These are phyloP conservation scores for Umbelopsis sp. DNA, from an alignment of 371 early-diverging fungal genomes.

Conservation along the genomic window DNA sequence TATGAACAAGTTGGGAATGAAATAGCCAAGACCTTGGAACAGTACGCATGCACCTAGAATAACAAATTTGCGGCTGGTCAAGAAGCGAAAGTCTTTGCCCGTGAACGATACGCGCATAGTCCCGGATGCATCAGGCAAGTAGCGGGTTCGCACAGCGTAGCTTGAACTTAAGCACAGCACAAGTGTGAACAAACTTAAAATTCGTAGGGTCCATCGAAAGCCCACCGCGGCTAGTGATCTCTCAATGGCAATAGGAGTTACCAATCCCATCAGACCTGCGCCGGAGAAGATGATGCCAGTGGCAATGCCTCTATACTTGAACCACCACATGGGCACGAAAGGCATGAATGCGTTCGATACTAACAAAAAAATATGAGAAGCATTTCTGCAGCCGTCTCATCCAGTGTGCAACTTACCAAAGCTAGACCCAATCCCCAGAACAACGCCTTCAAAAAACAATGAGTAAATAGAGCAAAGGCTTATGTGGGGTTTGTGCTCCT, in stretches of 20 bases:
- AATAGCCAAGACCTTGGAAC: background rate
- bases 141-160: background rate
- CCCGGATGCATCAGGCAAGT: background rate
- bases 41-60: background rate
- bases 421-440: constrained; percentile 20
- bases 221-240: background rate
- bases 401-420: constrained; percentile 46
- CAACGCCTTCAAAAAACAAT: too few relatives aligned
- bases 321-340: background rate
- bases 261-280: background rate
- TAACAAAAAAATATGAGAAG: background rate
- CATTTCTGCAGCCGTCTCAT: background rate
- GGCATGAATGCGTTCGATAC: background rate
- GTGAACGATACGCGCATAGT: background rate
- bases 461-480: too few relatives aligned
- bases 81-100: background rate
- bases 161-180: background rate
- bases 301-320: constrained; percentile 11
- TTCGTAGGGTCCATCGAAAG: background rate
- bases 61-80: background rate
- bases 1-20: background rate
- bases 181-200: background rate
- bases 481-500: too few relatives aligned
- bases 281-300: constrained; percentile 19
- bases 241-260: background rate